Evolutionary conservation across 139 green algal species (phyloP), one percentile per base, ranked within the genome.

Genomic region (Chlorella sp.): DNA sequence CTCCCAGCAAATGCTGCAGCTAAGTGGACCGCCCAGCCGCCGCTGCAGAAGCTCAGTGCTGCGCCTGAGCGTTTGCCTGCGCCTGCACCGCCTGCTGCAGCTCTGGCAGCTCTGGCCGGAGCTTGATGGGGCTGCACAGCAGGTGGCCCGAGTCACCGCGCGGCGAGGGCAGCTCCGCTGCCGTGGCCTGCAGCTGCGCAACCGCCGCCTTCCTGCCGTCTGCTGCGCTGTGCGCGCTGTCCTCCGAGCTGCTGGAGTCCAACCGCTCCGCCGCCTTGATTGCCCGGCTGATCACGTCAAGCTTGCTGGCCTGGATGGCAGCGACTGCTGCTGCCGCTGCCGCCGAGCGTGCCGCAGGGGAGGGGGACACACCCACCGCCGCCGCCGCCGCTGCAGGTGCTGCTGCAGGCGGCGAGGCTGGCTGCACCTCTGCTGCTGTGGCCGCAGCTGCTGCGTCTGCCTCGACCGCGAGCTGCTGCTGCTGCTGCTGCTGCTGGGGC

Each of bases 101-200:
- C 74, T 81, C 41, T 0, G 51, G 55, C 60, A 82, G 76, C 36
- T 82, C 57, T 0, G 60, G 76, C 23, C 76, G 56, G 15, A 82
- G 76, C 76, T 72, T 82, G 60, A 82, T 82, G 76, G 76, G 76
- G 36, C 30, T 57, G 60, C 76, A 82, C 25, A 82, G 71, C 21
- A 82, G 56, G 57, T 82, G 76, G 4, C 60, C 76, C 2, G 26
- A 28, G 60, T 82, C 76, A 13, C 34, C 69, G 36, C 47, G 32
- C 4, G 76, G 76, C 23, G 76, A 82, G 34, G 76, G 76, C 57
- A 82, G 36, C 36, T 82, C 57, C 5, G 56, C 76, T 6, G 76
- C 76, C 38, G 41, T 63, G 25, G 38, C 34, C 76, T 72, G 36
- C 60, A 82, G 57, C 25, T 63, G 60, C 60, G 38, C 36, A 15